Conservation (phyloP, 2,329 filamentous ascomycete genomes). For the Exophiala lecanii-corni region DNA sequence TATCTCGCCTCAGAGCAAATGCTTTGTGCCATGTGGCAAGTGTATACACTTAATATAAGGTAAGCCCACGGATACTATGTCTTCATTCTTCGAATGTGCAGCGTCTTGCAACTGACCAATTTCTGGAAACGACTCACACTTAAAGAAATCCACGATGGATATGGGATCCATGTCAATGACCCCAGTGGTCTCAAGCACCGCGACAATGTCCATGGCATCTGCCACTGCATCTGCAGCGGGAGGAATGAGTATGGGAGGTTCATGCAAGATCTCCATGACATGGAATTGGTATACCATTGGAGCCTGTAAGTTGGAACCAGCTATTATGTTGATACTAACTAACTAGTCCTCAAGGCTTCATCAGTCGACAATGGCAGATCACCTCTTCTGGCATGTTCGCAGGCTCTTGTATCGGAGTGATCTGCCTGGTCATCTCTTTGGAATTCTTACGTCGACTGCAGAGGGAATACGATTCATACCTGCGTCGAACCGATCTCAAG, state of each 20-base stretch:
- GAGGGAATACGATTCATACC: slow-evolving; percentile 67
- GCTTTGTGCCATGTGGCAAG: too few relatives aligned
- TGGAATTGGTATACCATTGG: slow-evolving; percentile 76
- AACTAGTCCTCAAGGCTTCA: slow-evolving; percentile 51
- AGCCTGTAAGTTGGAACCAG: slow-evolving; percentile 47
- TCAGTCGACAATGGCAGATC: slow-evolving; percentile 67
- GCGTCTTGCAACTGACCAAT: too few relatives aligned
- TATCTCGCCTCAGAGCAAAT: too few relatives aligned
- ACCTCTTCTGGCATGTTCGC: slow-evolving; percentile 69
- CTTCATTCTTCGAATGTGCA: too few relatives aligned
- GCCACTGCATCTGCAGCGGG: slow-evolving; percentile 4
- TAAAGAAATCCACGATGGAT: too few relatives aligned
- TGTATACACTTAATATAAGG: too few relatives aligned
- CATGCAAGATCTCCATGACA: slow-evolving; percentile 53
- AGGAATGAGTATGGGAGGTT: slow-evolving; percentile 25
- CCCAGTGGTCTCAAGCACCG: background rate
- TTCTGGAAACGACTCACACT: too few relatives aligned
- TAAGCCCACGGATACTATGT: too few relatives aligned
- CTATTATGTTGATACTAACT: too few relatives aligned
- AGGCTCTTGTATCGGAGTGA: slow-evolving; percentile 71
- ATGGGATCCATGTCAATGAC: background rate
- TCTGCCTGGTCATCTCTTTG: slow-evolving; percentile 67
- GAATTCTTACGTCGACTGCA: slow-evolving; percentile 66
- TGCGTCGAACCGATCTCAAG: slow-evolving; percentile 27
- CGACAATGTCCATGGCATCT: background rate